Percentiles rank a stretch among this genome's conserved stretches.
Evolutionary conservation across 139 green algal species (phyloP).

Genomic region (Zygnema circumcarinatum): DNA sequence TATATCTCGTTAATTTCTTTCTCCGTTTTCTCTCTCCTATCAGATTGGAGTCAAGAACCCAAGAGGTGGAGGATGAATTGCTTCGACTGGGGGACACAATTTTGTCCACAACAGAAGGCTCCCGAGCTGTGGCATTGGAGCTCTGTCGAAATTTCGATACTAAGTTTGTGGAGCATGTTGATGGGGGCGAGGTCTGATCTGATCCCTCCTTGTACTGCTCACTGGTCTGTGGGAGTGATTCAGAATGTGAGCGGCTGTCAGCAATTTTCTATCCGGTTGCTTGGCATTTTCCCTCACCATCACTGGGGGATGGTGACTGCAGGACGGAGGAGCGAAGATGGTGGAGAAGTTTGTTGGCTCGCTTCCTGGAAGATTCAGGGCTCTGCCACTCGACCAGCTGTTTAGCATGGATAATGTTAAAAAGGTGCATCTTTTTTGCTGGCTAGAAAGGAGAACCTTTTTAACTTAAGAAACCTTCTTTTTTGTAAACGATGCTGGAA

Average conservation of each 20-base stretch:
- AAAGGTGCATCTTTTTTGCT: slow-evolving; percentile 66
- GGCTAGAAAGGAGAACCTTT: too few relatives aligned
- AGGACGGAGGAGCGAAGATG: slow-evolving; percentile 80
- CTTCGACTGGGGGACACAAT: slow-evolving; percentile 74
- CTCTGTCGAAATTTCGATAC: slow-evolving; percentile 88
- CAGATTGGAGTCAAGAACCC: slow-evolving; percentile 24
- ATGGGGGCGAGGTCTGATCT: slow-evolving; percentile 66
- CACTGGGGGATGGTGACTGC: slow-evolving; percentile 16
- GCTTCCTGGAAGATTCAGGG: slow-evolving; percentile 70
- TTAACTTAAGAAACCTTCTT: too few relatives aligned
- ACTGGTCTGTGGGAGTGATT: background rate
- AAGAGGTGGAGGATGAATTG: slow-evolving; percentile 79
- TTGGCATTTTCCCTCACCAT: background rate
- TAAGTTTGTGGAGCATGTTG: slow-evolving; percentile 77
- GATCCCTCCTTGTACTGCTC: background rate
- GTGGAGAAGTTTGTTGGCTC: slow-evolving; percentile 74
- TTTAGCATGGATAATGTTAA: slow-evolving; percentile 84
- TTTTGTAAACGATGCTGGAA: too few relatives aligned
- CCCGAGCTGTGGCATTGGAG: slow-evolving; percentile 72
- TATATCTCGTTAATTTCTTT: background rate
- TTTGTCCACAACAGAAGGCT: slow-evolving; percentile 71
- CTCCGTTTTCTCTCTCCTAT: background rate
- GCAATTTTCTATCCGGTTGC: background rate
- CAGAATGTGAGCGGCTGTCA: background rate
- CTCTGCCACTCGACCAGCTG: slow-evolving; percentile 80